Evolutionary conservation across 345 rosid genomes (phyloP), one percentile per base, ranked within the genome.

Genomic region (Populus nigra): DNA sequence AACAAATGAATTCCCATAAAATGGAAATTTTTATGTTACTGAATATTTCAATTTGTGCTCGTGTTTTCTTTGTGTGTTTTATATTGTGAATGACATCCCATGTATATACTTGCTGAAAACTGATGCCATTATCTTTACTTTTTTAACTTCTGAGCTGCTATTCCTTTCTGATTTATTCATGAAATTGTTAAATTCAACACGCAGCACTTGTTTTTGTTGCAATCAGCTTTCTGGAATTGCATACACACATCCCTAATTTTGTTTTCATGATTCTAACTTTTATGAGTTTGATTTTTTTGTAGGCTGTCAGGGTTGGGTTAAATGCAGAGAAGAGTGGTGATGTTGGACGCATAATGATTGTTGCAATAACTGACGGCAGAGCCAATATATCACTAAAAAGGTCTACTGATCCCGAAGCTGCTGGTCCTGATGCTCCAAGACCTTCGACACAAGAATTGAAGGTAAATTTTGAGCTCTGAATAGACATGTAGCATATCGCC

Each of bases 261-360:
- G 45, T 41, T 10, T 10, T 78, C 35, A 35, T 15, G 23, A 77
- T 67, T 74, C 77, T 81, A 63, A 77, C 27, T 71, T 23, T 31
- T 45, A 59, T 66, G 16, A 5, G 33, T 70, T 39, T 20, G 16
- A 18, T 78, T 77, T 15, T 79, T 59, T 33, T 61, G 2, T 75
- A 93, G 98, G 99, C 98, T 6, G 96, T 93, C 77, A 87, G 97
- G 82, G 99, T 95, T 0, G 99, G 99, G 79, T 87, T 95, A 38
- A 95, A 93, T 85, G 98, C 99, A 66, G 99, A 95, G 88, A 95
- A 93, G 89, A 92, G 97, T 71, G 97, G 98, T 77, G 98, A 95
- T 79, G 97, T 95, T 22, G 98, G 99, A 50, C 97, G 97, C 7
- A 75, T 95, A 82, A 93, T 93, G 99, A 95, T 95, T 29, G 97